Percentiles rank a stretch among this genome's conserved stretches.
Evolutionary conservation across 2,329 filamentous ascomycete genomes (phyloP).

Genomic region (Alternaria brassicae): DNA sequence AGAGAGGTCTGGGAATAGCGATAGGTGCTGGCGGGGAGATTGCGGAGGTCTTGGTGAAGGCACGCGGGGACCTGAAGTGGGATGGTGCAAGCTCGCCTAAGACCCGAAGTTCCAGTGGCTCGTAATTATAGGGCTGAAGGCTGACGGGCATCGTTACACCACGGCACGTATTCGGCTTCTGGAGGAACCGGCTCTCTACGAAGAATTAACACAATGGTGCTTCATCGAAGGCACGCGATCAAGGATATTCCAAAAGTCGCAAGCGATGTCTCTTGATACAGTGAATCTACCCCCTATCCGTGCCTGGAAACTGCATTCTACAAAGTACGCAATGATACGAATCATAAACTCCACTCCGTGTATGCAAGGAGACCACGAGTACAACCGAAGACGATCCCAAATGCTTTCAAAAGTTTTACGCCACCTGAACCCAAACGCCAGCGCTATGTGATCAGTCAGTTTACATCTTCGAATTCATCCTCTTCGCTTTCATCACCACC

Average conservation of each 20-base stretch:
- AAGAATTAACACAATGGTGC: background rate
- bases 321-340: background rate
- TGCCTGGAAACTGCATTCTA: background rate
- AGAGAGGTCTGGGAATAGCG: background rate
- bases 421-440: conserved; percentile 12
- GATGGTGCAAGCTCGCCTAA: conserved; percentile 38
- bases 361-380: background rate
- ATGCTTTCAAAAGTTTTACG: background rate
- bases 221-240: background rate
- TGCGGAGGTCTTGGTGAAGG: conserved; percentile 34
- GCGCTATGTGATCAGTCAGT: conserved; percentile 31
- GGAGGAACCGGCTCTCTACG: background rate
- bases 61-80: conserved; percentile 41
- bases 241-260: background rate
- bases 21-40: conserved; percentile 22
- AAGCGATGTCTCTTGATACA: background rate
- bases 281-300: background rate
- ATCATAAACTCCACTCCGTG: background rate
- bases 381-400: background rate
- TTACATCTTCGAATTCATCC: conserved; percentile 57
- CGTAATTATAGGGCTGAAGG: conserved; percentile 14
- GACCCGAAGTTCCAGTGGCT: conserved; percentile 15
- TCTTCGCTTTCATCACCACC: conserved; percentile 57
- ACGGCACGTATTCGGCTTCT: background rate
- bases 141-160: background rate